phyloP scores from a whole-genome alignment of 352 stramenopile genomes.

The Globisporangium barbulae region DNA sequence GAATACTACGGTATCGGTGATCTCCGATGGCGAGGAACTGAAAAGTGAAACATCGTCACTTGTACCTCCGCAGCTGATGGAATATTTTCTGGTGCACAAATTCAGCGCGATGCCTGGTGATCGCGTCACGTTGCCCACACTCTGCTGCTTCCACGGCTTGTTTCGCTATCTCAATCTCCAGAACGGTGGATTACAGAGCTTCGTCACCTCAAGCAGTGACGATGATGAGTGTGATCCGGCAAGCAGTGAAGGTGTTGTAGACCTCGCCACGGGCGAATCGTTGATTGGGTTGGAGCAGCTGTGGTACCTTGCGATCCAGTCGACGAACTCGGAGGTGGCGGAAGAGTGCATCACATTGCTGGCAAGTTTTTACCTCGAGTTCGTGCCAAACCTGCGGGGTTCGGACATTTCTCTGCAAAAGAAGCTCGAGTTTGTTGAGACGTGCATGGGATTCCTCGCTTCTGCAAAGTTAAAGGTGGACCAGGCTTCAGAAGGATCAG shows the following conservation, averaged over 20 bases:
- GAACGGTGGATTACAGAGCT: conserved; percentile 35
- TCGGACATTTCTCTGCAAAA: conserved; percentile 23
- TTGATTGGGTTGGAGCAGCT: conserved; percentile 50
- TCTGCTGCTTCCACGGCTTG: conserved; percentile 70
- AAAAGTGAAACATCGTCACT: conserved; percentile 6
- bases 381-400: conserved; percentile 29
- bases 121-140: conserved; percentile 37
- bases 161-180: conserved; percentile 60
- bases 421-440: conserved; percentile 55
- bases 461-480: conserved; percentile 27
- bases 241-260: conserved; percentile 12
- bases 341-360: conserved; percentile 66
- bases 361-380: conserved; percentile 53
- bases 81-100: conserved; percentile 36
- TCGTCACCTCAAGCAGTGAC: conserved; percentile 5
- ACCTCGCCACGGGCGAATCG: conserved; percentile 37
- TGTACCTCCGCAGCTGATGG: conserved; percentile 24
- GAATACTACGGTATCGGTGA: conserved; percentile 24
- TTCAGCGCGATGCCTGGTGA: conserved; percentile 35
- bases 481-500: not conserved
- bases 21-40: not conserved
- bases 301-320: conserved; percentile 55
- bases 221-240: not conserved
- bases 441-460: conserved; percentile 46
- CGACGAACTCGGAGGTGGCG: conserved; percentile 37